These are phyloP conservation scores for Trapa bicornis DNA, from an alignment of 345 rosid species.

Conservation along the genomic window DNA sequence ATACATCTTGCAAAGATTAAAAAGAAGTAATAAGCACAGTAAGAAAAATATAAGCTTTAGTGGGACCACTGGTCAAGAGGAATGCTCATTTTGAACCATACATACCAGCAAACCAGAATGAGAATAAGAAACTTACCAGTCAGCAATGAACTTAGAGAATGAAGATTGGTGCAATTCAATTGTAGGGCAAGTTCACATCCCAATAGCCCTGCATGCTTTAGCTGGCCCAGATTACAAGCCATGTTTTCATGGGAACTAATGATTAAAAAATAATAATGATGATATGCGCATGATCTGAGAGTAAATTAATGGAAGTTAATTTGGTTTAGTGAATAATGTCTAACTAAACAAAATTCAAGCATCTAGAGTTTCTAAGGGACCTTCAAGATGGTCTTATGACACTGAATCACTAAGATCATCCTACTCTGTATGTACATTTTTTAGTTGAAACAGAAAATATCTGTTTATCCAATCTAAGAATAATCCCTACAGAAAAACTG, in stretches of 20 bases:
- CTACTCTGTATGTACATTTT: constrained; percentile 7
- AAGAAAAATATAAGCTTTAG: background rate
- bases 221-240: background rate
- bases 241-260: background rate
- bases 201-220: background rate
- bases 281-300: background rate
- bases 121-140: background rate
- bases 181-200: background rate
- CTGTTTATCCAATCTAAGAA: constrained; percentile 1
- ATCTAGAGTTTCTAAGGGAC: background rate
- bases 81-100: background rate
- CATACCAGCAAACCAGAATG: background rate
- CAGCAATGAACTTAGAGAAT: background rate
- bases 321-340: background rate
- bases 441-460: background rate
- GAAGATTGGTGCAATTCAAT: background rate
- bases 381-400: background rate
- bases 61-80: background rate
- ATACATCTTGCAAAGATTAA: background rate
- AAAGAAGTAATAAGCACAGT: background rate
- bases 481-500: background rate
- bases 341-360: constrained; percentile 2
- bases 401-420: background rate
- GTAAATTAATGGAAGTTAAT: background rate
- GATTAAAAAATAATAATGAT: background rate